A percentile compares a stretch with the other conserved stretches of the same genome.
These are phyloP conservation scores for Coprinellus micaceus DNA, from an alignment of 768 basidiomycete species.

Conservation along the genomic window DNA sequence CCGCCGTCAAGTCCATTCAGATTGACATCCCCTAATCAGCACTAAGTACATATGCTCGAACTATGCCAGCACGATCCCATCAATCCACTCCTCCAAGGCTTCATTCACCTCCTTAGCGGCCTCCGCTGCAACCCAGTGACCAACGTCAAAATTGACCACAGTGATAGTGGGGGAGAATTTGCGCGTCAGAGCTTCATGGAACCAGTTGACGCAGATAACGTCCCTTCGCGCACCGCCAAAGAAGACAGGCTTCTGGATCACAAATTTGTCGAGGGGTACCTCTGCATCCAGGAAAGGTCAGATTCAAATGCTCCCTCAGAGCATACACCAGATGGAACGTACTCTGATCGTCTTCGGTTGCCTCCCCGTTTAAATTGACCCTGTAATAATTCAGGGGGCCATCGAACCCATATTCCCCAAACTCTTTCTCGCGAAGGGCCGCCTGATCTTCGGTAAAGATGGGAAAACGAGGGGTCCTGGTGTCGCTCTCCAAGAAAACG, in stretches of 20 bases:
- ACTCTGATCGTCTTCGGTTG: conserved; percentile 23
- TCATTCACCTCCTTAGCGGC: conserved; percentile 28
- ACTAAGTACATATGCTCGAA: no score
- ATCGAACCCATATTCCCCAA: conserved; percentile 25
- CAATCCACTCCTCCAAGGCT: conserved; percentile 20
- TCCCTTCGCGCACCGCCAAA: conserved; percentile 31
- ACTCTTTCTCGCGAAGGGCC: conserved; percentile 24
- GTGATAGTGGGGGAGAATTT: conserved; percentile 25
- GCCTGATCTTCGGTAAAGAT: not conserved
- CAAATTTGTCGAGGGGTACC: conserved; percentile 22
- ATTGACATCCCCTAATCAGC: no score
- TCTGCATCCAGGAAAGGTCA: conserved; percentile 8
- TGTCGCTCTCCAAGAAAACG: conserved; percentile 12
- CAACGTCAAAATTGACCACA: conserved; percentile 27
- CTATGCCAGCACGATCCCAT: not conserved
- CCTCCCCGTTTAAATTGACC: conserved; percentile 15
- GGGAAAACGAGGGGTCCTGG: not conserved
- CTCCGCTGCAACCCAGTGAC: conserved; percentile 34
- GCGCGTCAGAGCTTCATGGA: conserved; percentile 10
- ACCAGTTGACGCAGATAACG: conserved; percentile 19
- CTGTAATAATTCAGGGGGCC: conserved; percentile 36
- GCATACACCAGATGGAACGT: not conserved
- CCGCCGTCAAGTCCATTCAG: no score
- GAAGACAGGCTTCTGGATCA: conserved; percentile 32
- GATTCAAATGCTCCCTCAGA: no score